Evolutionary conservation across 2,329 filamentous ascomycete genomes (phyloP).

Genomic region (Beauveria asiatica): DNA sequence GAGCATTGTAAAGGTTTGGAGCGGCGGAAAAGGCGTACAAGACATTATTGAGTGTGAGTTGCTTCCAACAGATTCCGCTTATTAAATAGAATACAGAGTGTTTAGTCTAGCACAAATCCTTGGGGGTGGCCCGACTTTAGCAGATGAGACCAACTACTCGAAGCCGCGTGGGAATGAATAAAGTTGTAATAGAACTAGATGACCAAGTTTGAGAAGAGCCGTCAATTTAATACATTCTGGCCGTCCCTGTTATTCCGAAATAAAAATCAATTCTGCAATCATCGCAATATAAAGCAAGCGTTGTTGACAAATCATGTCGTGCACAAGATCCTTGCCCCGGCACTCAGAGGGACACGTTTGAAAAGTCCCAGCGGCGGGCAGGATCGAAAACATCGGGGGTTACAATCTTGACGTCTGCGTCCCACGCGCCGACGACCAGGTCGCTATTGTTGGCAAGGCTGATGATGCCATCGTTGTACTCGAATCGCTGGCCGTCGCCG

Average conservation of each 20-base stretch:
- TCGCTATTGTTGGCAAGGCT: neutral
- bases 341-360: neutral
- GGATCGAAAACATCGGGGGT: neutral
- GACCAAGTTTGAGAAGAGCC: too few species aligned
- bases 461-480: neutral
- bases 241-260: neutral
- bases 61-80: too few species aligned
- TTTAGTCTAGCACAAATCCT: too few species aligned
- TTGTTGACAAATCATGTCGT: neutral
- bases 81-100: too few species aligned
- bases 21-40: too few species aligned
- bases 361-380: neutral
- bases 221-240: too few species aligned
- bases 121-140: too few species aligned
- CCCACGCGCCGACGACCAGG: neutral
- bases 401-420: neutral
- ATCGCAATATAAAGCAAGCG: neutral
- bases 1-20: too few species aligned
- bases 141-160: too few species aligned
- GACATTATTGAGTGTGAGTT: too few species aligned
- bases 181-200: too few species aligned
- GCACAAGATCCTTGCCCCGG: neutral
- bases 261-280: neutral
- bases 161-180: too few species aligned
- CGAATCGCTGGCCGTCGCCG: neutral